Evolutionary conservation across 1,139 yeast genomes (phyloP).

Genomic region (Kodamaea alishanica): DNA sequence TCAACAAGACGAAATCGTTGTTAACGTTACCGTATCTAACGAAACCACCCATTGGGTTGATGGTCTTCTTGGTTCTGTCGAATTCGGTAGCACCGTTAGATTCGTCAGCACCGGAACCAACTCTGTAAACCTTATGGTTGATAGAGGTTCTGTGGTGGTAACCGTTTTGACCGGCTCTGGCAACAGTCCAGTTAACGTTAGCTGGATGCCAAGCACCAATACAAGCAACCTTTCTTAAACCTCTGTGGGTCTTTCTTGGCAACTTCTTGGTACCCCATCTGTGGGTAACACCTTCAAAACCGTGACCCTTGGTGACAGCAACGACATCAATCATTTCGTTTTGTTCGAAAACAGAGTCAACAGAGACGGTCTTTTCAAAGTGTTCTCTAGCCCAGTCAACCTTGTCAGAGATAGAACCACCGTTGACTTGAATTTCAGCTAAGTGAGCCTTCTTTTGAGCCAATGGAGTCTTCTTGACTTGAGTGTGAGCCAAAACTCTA

Average conservation of each 20-base stretch:
- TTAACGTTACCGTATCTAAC: constrained; percentile 98
- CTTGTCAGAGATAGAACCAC: constrained; percentile 98
- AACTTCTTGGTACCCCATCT: constrained; percentile 99
- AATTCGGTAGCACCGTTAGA: constrained; percentile 92
- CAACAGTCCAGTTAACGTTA: constrained; percentile 99
- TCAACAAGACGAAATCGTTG: constrained; percentile 94
- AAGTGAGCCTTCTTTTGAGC: constrained; percentile 99
- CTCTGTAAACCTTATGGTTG: constrained; percentile 99
- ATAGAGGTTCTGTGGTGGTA: constrained; percentile 99
- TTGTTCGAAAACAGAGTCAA: constrained; percentile 95
- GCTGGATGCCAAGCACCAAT: constrained; percentile 99
- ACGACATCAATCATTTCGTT: constrained; percentile 97
- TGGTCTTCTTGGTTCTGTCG: constrained; percentile 99
- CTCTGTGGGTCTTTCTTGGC: constrained; percentile 99
- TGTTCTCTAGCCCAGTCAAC: constrained; percentile 98
- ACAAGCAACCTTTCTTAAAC: constrained; percentile 99
- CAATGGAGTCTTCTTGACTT: constrained; percentile 98
- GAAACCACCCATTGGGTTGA: constrained; percentile 99
- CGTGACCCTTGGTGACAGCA: constrained; percentile 99
- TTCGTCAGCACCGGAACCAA: constrained; percentile 96
- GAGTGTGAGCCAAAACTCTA: constrained; percentile 99
- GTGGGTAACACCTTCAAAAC: constrained; percentile 99
- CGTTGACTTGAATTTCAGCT: constrained; percentile 99
- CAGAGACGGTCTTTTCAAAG: constrained; percentile 97
- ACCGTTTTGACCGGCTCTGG: constrained; percentile 99